Base-by-base conservation (phyloP, 495 filamentous ascomycete genomes). In the Extremus antarcticus region DNA sequence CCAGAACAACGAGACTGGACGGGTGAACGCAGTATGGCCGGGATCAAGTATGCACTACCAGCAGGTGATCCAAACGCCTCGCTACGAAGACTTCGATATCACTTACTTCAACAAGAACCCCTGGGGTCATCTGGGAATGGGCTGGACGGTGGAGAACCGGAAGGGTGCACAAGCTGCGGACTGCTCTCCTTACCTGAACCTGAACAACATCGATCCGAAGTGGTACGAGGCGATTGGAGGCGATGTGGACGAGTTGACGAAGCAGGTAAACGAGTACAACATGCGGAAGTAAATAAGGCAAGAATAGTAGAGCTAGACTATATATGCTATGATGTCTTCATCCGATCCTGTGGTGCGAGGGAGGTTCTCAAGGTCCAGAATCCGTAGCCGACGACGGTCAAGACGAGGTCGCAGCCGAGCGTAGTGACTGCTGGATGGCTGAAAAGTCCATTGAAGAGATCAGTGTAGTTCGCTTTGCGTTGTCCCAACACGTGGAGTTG, bases 81-180 rank as follows among this genome's bases (percentile, higher is more conserved):
- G 67, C 3, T 70, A 68, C 53, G 67, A 70, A 54, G 67, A 70
- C 51, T 67, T 66, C 49, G 53, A 68, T 1, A 70, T 70, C 51
- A n/a, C 54, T 21, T 70, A 68, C 48, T 32, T 41, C 47, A 41
- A 70, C 54, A 63, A 63, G 45, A 70, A 70, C 40, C 61, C 55
- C 7, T 70, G 68, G 68, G 68, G 65, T 2, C 48, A 58, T 41
- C 24, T 70, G 15, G 66, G 68, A 15, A 63, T 70, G 65, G 68
- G 68, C 1, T 63, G 56, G 45, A 50, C 59, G 2, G 47, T 55
- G 23, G 56, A 52, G 23, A 58, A 63, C 40, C 48, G 56, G n/a
- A 41, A 47, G 11, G 55, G 55, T 19, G 40, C 43, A 10, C 13
- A 53, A 25, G 56, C 48, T 41, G 25, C 60, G 13, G 66, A 70